Evolutionary conservation across 169 alveolate species (phyloP), one percentile per base, ranked within the genome.

Genomic region (Plasmodium cynomolgi): DNA sequence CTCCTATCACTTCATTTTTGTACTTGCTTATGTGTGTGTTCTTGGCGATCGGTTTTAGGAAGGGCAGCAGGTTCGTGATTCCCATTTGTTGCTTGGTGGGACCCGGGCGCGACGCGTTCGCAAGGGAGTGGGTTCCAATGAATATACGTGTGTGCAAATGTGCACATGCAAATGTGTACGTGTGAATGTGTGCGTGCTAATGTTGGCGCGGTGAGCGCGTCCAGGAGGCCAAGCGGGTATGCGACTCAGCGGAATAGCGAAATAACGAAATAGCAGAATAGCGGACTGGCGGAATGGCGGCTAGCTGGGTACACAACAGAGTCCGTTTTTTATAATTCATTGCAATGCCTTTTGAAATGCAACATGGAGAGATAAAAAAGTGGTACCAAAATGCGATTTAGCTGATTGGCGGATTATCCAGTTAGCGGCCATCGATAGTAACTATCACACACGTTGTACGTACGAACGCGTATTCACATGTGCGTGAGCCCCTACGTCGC

Each of bases 1-100:
- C 96, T 0, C 97, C 98, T 11, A 95, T 93, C 79, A 96, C 96
- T 68, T 90, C 93, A 74, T 96, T 96, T 37, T 92, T 39, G 68
- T 96, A 93, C 34, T 93, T 95, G 86, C 95, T 95, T 3, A 96
- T 92, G 58, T 91, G 91, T 50, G 96, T 95, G 68, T 93, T 77
- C 41, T 94, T 96, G 34, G 90, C 91, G 79, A 95, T 95, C 33
- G 97, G 97, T 58, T 94, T 93, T 82, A 96, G 77, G 84, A 95
- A 95, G 56, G 86, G 97, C 96, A 91, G 58, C 81, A 91, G 56
- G 71, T 91, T 91, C 4, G 84, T 54, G 26, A 91, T 79, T 26
- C 95, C 95, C 95, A 91, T 91, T 71, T 41, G 47, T 62, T 29
- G 71, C 54, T 23, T 62, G 26, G 44, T 17, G 29, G 15, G 34